Evolutionary conservation across 2,329 filamentous ascomycete genomes (phyloP).

Genomic region (Macrophomina phaseolina): DNA sequence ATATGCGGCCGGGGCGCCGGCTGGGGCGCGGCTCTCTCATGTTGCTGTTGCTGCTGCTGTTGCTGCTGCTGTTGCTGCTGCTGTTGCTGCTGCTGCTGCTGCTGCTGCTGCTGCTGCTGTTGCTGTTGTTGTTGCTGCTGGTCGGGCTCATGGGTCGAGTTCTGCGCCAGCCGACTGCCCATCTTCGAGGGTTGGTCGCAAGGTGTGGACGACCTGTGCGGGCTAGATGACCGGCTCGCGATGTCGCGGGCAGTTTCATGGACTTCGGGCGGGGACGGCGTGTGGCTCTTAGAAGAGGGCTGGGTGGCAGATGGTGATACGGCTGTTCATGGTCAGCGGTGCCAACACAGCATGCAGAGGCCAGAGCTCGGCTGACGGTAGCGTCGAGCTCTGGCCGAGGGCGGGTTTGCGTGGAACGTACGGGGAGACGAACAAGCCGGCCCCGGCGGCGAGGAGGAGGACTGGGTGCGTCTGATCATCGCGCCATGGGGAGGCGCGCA

Average conservation of each 20-base stretch:
- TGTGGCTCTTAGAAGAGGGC: conserved; percentile 60
- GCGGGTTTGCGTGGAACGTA: conserved; percentile 53
- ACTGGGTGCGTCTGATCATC: conserved; percentile 44
- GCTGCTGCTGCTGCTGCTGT: background rate
- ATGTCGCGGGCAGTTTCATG: conserved; percentile 58
- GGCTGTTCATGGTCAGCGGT: conserved; percentile 49
- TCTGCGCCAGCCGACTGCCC: conserved; percentile 45
- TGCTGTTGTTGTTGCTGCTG: background rate
- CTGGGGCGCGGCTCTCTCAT: conserved; percentile 31
- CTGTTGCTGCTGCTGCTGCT: background rate
- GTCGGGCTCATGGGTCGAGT: conserved; percentile 32
- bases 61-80: background rate
- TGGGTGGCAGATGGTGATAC: conserved; percentile 59
- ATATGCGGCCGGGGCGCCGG: conserved; percentile 36
- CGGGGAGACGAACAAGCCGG: conserved; percentile 63
- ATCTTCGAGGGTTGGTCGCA: conserved; percentile 38
- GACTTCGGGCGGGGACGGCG: conserved; percentile 58
- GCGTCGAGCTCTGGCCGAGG: conserved; percentile 14
- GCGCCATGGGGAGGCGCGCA: conserved; percentile 33
- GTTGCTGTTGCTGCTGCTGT: conserved; percentile 21
- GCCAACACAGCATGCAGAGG: conserved; percentile 50
- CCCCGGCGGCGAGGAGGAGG: conserved; percentile 63
- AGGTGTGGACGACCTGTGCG: conserved; percentile 53
- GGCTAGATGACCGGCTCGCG: conserved; percentile 62
- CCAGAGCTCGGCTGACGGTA: conserved; percentile 26